Evolutionary conservation across 2,329 filamentous ascomycete species (phyloP).

Genomic region (Talaromyces marneffei): DNA sequence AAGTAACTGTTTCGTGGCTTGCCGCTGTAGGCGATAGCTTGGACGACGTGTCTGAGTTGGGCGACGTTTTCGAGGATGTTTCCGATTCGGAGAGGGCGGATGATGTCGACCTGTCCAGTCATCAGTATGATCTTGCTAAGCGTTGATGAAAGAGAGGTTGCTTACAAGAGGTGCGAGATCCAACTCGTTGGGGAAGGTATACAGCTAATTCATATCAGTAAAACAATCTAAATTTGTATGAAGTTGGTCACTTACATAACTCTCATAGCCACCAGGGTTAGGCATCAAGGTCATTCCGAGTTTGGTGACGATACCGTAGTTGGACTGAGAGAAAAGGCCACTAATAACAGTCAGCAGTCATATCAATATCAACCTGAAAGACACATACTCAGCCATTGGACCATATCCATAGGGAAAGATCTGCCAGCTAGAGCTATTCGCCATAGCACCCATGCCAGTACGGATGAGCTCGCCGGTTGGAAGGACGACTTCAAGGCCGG

Average conservation of each 20-base stretch:
- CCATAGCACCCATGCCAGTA: constrained; percentile 37
- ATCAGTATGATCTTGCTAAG: neutral
- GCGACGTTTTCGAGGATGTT: constrained; percentile 36
- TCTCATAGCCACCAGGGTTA: constrained; percentile 4
- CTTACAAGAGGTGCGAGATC: constrained; percentile 15
- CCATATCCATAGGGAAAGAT: constrained; percentile 17
- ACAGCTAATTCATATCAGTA: neutral
- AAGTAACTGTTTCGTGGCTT: constrained; percentile 29
- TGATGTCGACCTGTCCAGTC: constrained; percentile 41
- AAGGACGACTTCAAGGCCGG: constrained; percentile 41
- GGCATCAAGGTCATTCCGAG: constrained; percentile 21
- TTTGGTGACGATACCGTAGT: constrained; percentile 21
- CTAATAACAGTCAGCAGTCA: neutral
- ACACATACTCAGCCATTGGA: constrained; percentile 11
- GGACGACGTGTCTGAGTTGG: constrained; percentile 23
- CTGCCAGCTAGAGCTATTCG: constrained; percentile 20
- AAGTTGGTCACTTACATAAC: neutral
- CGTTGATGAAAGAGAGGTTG: neutral
- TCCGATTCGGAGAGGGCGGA: constrained; percentile 12
- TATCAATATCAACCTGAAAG: neutral
- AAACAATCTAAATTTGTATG: too few species aligned
- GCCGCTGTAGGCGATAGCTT: constrained; percentile 33
- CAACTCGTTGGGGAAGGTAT: constrained; percentile 15
- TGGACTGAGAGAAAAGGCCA: constrained; percentile 20
- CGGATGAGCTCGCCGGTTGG: constrained; percentile 35